phyloP scores from a whole-genome alignment of 1,139 yeast species.

The Geotrichum restrictum region DNA sequence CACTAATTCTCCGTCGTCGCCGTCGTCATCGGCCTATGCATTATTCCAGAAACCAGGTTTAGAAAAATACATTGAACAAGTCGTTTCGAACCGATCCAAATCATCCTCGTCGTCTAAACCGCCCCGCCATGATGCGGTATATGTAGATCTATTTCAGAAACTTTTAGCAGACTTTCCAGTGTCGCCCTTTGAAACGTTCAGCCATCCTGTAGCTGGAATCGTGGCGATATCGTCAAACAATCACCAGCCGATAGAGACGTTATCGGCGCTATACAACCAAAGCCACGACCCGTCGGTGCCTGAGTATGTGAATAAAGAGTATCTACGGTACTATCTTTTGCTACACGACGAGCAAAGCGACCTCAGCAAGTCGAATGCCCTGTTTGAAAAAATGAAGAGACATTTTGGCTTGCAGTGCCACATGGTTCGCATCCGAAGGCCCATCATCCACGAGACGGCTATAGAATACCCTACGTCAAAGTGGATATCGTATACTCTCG shows the following conservation, averaged over 20 bases:
- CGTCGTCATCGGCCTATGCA: background rate
- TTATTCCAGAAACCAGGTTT: slow-evolving; percentile 6
- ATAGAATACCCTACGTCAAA: slow-evolving; percentile 11
- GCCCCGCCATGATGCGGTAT: slow-evolving; percentile 40
- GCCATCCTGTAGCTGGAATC: slow-evolving; percentile 81
- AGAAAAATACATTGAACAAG: slow-evolving; percentile 8
- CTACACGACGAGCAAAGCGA: slow-evolving; percentile 40
- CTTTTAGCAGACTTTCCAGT: slow-evolving; percentile 58
- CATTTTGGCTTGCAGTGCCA: slow-evolving; percentile 40
- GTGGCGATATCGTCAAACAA: slow-evolving; percentile 54
- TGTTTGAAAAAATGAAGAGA: slow-evolving; percentile 39
- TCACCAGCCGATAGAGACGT: slow-evolving; percentile 48
- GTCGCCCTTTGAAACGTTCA: slow-evolving; percentile 81
- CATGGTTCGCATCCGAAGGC: slow-evolving; percentile 33
- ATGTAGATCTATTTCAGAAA: slow-evolving; percentile 56
- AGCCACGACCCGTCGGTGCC: slow-evolving; percentile 36
- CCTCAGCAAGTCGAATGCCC: slow-evolving; percentile 32
- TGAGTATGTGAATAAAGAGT: slow-evolving; percentile 39
- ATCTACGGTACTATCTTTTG: slow-evolving; percentile 39
- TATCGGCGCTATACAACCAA: slow-evolving; percentile 39
- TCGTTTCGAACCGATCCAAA: background rate
- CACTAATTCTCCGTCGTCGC: background rate
- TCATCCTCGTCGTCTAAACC: no score
- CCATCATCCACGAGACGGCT: slow-evolving; percentile 6
- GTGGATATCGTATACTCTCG: slow-evolving; percentile 11